Conservation (phyloP, 495 filamentous ascomycete genomes). For the Penicillium odoratum region DNA sequence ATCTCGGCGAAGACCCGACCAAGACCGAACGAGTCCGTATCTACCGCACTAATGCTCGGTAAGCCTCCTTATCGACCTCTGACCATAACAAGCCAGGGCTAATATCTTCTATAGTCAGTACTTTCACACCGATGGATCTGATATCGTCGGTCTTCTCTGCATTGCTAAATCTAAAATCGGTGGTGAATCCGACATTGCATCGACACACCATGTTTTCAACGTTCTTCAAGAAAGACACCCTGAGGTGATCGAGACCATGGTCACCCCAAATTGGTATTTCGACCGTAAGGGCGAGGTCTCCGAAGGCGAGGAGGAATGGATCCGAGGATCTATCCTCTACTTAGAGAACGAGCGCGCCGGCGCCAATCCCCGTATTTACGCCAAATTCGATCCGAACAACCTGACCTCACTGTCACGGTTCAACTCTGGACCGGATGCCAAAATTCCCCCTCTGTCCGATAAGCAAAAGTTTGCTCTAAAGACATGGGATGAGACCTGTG, state of each 20-base stretch:
- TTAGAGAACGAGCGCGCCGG: constrained; percentile 52
- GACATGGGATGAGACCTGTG: constrained; percentile 62
- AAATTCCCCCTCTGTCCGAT: constrained; percentile 61
- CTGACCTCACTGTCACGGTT: constrained; percentile 63
- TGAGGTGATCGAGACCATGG: constrained; percentile 69
- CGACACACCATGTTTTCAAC: constrained; percentile 76
- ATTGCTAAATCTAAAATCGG: constrained; percentile 71
- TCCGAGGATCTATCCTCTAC: constrained; percentile 70
- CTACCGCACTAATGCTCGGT: constrained; percentile 84
- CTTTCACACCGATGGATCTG: constrained; percentile 79
- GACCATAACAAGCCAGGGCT: neutral
- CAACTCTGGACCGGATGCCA: constrained; percentile 45
- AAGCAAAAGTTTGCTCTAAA: constrained; percentile 60
- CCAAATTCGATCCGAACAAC: constrained; percentile 65
- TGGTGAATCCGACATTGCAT: constrained; percentile 79
- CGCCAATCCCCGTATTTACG: constrained; percentile 40
- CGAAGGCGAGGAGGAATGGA: constrained; percentile 68
- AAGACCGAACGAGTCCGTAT: constrained; percentile 83
- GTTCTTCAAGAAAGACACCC: constrained; percentile 67
- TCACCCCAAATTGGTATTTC: constrained; percentile 79
- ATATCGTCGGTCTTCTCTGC: constrained; percentile 80
- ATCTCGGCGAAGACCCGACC: constrained; percentile 78
- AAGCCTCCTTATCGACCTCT: constrained; percentile 23
- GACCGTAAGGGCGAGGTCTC: constrained; percentile 82
- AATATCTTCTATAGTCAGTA: constrained; percentile 50